A percentile compares a stretch with the other conserved stretches of the same genome.
These are phyloP conservation scores for Euclidium syriacum DNA, from an alignment of 345 rosid genomes.

Conservation along the genomic window DNA sequence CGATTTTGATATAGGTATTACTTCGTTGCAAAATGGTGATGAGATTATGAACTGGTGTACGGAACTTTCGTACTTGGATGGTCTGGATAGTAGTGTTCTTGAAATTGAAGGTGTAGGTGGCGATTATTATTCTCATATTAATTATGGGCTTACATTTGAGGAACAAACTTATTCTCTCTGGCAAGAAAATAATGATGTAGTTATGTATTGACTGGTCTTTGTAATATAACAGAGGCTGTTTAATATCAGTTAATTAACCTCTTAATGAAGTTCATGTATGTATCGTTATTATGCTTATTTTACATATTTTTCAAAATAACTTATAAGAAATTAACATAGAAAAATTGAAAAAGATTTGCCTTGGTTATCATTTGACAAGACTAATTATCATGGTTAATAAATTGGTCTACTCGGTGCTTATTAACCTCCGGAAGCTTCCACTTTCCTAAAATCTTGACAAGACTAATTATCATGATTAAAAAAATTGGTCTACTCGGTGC, in stretches of 20 bases:
- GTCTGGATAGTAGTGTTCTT: conserved; percentile 19
- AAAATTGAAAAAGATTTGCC: too few species aligned
- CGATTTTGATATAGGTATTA: conserved; percentile 28
- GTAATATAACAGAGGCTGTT: conserved; percentile 5
- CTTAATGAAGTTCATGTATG: background rate
- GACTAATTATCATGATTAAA: too few species aligned
- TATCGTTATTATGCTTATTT: background rate
- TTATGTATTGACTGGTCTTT: conserved; percentile 18
- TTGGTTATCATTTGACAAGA: background rate
- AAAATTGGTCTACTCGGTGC: too few species aligned
- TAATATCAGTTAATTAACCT: conserved; percentile 3
- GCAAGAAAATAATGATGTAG: conserved; percentile 36
- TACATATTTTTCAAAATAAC: background rate
- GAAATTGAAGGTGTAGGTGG: conserved; percentile 28
- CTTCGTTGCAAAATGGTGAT: conserved; percentile 37
- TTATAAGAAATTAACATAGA: background rate
- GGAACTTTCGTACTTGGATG: conserved; percentile 33
- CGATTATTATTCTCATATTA: conserved; percentile 31
- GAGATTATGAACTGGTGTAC: conserved; percentile 44
- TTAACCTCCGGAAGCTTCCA: too few species aligned
- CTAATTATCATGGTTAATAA: too few species aligned
- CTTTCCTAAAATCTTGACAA: too few species aligned
- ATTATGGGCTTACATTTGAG: conserved; percentile 33
- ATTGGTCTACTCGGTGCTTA: too few species aligned
- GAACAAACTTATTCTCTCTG: conserved; percentile 37